Evolutionary conservation across 176 grass and related monocot genomes (phyloP), one percentile per base, ranked within the genome.

Genomic region (Rhynchospora breviuscula): DNA sequence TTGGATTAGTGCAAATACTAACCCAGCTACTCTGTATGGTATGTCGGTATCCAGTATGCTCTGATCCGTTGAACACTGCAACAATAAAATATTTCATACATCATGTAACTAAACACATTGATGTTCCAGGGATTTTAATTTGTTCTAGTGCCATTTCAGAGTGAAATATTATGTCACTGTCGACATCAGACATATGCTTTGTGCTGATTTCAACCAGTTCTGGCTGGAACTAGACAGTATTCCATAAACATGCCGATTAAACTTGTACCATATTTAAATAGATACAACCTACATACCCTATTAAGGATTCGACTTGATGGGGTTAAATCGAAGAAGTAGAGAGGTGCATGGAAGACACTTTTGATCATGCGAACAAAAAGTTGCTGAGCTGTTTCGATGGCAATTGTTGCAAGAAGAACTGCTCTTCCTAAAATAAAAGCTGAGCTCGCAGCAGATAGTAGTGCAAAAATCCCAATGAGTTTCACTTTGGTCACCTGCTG

Each of bases 51-150:
- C 94, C 60, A 97, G 52, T 58, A 92, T 94, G 44, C 80, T 89
- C 83, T 97, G 94, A 85, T 97, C 94, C 84, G 91, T 92, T 76
- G 91, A 90, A 89, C 87, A 91, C 94, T 97, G 88, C 52, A 91
- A 91, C 12, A 77, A 18, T 56, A 17, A 21, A 54, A 33, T 23
- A 77, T 54, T 26, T 54, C 15, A 2, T 69, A 53, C 26, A 29
- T 29, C 26, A 29, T 29, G 26, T 29, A 29, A 29, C 26, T 29
- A 29, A 29, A 29, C 52, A 75, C 26, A 35, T 5, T 40, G 13
- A 40, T 64, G 9, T 35, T 40, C 18, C 6, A 61, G 59, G 2
- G 13, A 4, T 40, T 29, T 29, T 29, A 29, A 40, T 6, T 40
- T 67, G 4, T 31, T 17, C 64, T 67, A 17, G 15, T 14, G 14